A percentile compares a stretch with the other conserved stretches of the same genome.
These are phyloP conservation scores for Ceratocystis cubensis DNA, from an alignment of 2,329 filamentous ascomycete species.

Conservation along the genomic window DNA sequence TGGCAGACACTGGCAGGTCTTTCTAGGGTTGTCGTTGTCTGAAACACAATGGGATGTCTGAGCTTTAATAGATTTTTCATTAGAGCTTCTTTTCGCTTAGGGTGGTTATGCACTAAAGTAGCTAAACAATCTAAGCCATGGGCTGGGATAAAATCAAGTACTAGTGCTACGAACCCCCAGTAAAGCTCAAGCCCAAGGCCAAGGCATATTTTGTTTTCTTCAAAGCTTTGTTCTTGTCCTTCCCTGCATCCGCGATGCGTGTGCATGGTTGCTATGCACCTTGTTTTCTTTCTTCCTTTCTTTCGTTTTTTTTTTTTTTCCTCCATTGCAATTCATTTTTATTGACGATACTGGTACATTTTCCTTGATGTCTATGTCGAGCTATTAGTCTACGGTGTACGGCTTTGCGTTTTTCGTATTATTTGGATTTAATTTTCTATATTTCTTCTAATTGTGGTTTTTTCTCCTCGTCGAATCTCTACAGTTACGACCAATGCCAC, in stretches of 20 bases:
- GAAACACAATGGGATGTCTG: not conserved
- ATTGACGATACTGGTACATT: not conserved
- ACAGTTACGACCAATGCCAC: not conserved
- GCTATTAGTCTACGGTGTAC: not conserved
- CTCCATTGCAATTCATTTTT: not conserved
- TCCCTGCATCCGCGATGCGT: constrained; percentile 1
- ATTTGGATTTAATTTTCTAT: not conserved
- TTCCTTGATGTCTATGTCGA: no score
- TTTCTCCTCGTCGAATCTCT: not conserved
- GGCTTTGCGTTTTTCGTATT: not conserved
- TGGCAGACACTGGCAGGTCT: not conserved
- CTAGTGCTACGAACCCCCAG: not conserved
- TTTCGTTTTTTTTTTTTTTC: not conserved
- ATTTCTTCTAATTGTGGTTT: not conserved
- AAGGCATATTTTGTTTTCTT: not conserved
- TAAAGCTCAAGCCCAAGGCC: not conserved
- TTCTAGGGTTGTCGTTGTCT: not conserved
- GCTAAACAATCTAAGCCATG: not conserved
- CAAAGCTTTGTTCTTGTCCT: not conserved
- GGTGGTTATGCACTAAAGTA: not conserved
- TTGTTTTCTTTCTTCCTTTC: not conserved
- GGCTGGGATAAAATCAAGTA: not conserved
- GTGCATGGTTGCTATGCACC: not conserved
- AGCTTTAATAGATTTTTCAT: not conserved
- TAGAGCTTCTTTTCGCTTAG: not conserved